phyloP scores from a whole-genome alignment of 805 yeast genomes.

The Nakazawaea ishiwadae region DNA sequence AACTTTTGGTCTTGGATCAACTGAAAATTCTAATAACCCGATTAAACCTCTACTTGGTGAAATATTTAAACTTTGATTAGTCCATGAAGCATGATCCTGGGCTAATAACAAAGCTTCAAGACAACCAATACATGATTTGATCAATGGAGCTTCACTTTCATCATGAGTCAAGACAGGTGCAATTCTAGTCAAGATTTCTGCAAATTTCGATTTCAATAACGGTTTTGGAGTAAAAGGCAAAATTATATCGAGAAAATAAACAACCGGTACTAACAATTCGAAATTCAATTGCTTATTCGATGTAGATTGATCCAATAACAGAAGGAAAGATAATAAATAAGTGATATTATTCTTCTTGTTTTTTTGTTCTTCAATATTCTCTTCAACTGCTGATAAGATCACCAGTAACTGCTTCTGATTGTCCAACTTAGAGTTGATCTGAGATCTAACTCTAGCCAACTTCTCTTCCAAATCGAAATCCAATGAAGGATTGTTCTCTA shows the following conservation, averaged over 20 bases:
- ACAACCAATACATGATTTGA: conserved; percentile 81
- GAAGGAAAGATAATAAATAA: conserved; percentile 78
- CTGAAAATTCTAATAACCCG: conserved; percentile 70
- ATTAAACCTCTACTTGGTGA: conserved; percentile 81
- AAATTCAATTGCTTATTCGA: conserved; percentile 49
- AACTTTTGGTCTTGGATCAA: conserved; percentile 92
- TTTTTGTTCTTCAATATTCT: conserved; percentile 66
- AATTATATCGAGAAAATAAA: conserved; percentile 77
- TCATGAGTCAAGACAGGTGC: conserved; percentile 75
- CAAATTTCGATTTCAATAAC: conserved; percentile 68
- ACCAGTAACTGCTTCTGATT: conserved; percentile 85
- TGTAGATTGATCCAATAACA: conserved; percentile 74
- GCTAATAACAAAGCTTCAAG: conserved; percentile 74
- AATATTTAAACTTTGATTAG: conserved; percentile 39
- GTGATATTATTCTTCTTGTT: conserved; percentile 66
- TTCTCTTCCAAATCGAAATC: conserved; percentile 54
- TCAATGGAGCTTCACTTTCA: conserved; percentile 71
- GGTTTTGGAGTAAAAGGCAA: conserved; percentile 69
- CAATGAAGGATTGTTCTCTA: conserved; percentile 19
- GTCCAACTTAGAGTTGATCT: conserved; percentile 71
- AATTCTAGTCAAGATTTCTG: conserved; percentile 70
- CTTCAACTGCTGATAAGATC: conserved; percentile 86
- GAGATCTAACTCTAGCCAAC: conserved; percentile 64
- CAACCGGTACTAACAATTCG: conserved; percentile 66
- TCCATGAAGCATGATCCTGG: conserved; percentile 82